These are phyloP conservation scores for Kernera saxatilis DNA, from an alignment of 345 rosid species.

Conservation along the genomic window DNA sequence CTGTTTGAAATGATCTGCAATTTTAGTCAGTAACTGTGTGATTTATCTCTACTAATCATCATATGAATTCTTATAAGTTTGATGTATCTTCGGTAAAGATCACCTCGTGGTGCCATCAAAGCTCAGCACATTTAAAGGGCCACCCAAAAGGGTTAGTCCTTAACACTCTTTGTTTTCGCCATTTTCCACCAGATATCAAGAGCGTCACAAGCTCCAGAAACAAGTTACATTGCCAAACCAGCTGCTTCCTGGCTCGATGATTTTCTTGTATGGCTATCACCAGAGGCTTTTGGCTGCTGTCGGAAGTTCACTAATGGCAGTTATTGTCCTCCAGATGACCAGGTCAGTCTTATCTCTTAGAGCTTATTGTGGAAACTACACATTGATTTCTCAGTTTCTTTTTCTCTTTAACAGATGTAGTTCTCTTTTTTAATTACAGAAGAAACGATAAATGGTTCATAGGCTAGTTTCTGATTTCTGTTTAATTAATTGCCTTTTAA, in stretches of 20 bases:
- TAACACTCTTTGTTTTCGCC: slow-evolving; percentile 2
- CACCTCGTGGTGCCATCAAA: slow-evolving; percentile 14
- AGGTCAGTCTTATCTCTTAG: slow-evolving; percentile 46
- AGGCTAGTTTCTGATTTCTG: not conserved
- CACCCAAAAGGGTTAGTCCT: not conserved
- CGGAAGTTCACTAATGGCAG: slow-evolving; percentile 71
- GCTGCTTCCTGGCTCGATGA: slow-evolving; percentile 99
- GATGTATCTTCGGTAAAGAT: slow-evolving; percentile 12
- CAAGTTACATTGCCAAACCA: slow-evolving; percentile 92
- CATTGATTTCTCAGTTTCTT: slow-evolving; percentile 2
- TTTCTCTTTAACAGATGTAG: not conserved
- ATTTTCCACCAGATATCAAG: slow-evolving; percentile 61
- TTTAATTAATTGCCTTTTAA: slow-evolving; percentile 8
- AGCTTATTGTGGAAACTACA: slow-evolving; percentile 3
- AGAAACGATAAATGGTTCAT: slow-evolving; percentile 4
- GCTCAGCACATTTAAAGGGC: slow-evolving; percentile 8
- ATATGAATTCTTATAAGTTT: slow-evolving; percentile 9
- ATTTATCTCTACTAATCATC: slow-evolving; percentile 1
- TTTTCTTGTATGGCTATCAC: slow-evolving; percentile 89
- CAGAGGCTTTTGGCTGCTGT: slow-evolving; percentile 95
- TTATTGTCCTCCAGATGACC: slow-evolving; percentile 97
- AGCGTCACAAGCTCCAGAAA: slow-evolving; percentile 66
- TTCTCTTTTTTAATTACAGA: not conserved
- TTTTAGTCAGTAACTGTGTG: slow-evolving; percentile 1
- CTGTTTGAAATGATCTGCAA: not conserved